These are phyloP conservation scores for Blastocystis hominis DNA, from an alignment of 352 stramenopile species.

Conservation along the genomic window DNA sequence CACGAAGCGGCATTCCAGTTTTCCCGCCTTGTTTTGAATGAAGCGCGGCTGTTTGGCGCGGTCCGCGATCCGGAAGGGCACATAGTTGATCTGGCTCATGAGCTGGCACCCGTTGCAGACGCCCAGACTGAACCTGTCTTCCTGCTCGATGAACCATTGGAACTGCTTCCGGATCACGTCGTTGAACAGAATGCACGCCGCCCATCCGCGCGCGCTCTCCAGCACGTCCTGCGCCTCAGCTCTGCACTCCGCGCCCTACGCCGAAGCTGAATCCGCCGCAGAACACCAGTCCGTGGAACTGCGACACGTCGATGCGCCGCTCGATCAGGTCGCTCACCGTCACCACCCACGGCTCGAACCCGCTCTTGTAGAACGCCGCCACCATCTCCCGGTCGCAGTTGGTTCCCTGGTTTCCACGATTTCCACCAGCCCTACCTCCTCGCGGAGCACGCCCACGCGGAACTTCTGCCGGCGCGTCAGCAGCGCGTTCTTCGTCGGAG, in stretches of 20 bases:
- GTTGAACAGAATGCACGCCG: conserved; percentile 92
- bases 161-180: conserved; percentile 86
- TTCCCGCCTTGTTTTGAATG: conserved; percentile 88
- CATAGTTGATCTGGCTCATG: conserved; percentile 94
- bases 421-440: conserved; percentile 70
- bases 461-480: conserved; percentile 68
- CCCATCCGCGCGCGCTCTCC: conserved; percentile 95
- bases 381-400: conserved; percentile 98
- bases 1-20: conserved; percentile 91
- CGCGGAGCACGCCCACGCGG: conserved; percentile 86
- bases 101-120: conserved; percentile 99
- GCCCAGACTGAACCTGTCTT: conserved; percentile 94
- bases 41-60: conserved; percentile 81
- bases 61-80: conserved; percentile 71
- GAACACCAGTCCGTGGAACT: conserved; percentile 92
- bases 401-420: conserved; percentile 67
- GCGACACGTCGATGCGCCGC: conserved; percentile 78
- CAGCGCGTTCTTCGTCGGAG: conserved; percentile 71
- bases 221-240: conserved; percentile 75
- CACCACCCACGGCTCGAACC: conserved; percentile 95
- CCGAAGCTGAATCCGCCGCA: conserved; percentile 96
- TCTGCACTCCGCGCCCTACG: neutral
- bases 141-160: conserved; percentile 80
- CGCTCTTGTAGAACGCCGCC: conserved; percentile 85
- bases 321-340: conserved; percentile 87